Base-by-base conservation (phyloP, 2,329 filamentous ascomycete species). In the Ophidiomyces ophidiicola region DNA sequence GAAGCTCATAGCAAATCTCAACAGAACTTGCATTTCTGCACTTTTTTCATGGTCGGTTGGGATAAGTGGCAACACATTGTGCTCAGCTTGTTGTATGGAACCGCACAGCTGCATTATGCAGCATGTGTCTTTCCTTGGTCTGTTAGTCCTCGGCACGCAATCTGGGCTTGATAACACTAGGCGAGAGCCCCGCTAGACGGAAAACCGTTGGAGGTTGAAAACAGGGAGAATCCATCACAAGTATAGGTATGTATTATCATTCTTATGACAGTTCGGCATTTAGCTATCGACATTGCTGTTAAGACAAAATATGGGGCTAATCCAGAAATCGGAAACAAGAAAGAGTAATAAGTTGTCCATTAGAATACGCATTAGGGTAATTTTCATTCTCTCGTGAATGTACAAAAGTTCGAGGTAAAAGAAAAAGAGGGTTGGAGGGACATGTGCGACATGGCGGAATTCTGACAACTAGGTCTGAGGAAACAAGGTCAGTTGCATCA, bases 301-400 rank as follows among this genome's bases (percentile, higher is more conserved):
- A 20, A 41, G 31, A 19, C 24, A 28, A 3, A 28, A 12, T 10
- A 10, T 28, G n/a, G 15, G 23, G 32, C 11, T 19, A 19, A 3
- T 14, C 14, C 15, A 33, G 20, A 6, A 14, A 39, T 26, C 12
- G 14, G 32, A 36, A 28, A 6, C 19, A 11, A 21, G 15, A 25
- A 34, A 34, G 14, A 23, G 24, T 19, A 32, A 17, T 11, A 11
- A 17, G 32, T 30, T 19, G 28, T 35, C 25, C 25, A 41, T 35
- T 36, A 41, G 31, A 31, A 39, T 10, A 28, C 32, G 24, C 32
- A 35, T 35, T 35, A 36, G 33, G 32, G 23, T 10, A 28, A 28
- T n/a, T 36, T 29, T 41, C 33, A 36, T 41, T 26, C 29, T 33
- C 26, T 42, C 33, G 20, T 42, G 26, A 37, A 38, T 41, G 33